Conservation (phyloP, 2,329 filamentous ascomycete genomes). For the Nemania sp. region DNA sequence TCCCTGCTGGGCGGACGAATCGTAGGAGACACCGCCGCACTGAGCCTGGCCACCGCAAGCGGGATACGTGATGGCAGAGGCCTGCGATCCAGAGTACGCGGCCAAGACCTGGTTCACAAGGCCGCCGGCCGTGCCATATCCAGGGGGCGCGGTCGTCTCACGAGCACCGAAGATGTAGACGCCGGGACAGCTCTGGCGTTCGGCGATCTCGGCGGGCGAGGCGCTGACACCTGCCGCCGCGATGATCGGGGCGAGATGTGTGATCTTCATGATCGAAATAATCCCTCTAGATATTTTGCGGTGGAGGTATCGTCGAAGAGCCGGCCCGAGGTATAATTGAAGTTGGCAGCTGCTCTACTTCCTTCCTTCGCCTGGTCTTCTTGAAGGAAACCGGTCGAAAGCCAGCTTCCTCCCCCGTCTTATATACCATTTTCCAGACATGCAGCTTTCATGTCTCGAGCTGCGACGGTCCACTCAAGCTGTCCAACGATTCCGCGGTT, state of each 20-base stretch:
- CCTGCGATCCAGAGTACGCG: conserved; percentile 43
- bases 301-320: not conserved
- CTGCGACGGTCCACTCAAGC: not conserved
- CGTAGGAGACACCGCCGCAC: conserved; percentile 61
- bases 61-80: conserved; percentile 56
- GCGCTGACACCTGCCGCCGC: conserved; percentile 21
- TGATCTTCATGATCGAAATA: conserved; percentile 18
- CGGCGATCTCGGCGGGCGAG: conserved; percentile 16
- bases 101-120: conserved; percentile 36
- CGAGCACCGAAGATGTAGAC: conserved; percentile 31
- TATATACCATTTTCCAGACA: conserved; percentile 14
- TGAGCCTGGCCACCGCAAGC: conserved; percentile 62
- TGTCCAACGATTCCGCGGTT: not conserved
- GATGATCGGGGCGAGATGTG: conserved; percentile 11
- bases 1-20: conserved; percentile 58
- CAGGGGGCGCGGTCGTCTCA: conserved; percentile 25
- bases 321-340: not conserved
- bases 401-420: conserved; percentile 3
- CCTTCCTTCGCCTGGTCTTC: not conserved
- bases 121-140: conserved; percentile 25
- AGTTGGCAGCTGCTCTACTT: not conserved
- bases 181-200: conserved; percentile 24
- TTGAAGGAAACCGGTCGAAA: not conserved
- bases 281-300: no score
- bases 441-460: not conserved